Base-by-base conservation (phyloP, 352 stramenopile genomes). In the Sclerospora graminicola region DNA sequence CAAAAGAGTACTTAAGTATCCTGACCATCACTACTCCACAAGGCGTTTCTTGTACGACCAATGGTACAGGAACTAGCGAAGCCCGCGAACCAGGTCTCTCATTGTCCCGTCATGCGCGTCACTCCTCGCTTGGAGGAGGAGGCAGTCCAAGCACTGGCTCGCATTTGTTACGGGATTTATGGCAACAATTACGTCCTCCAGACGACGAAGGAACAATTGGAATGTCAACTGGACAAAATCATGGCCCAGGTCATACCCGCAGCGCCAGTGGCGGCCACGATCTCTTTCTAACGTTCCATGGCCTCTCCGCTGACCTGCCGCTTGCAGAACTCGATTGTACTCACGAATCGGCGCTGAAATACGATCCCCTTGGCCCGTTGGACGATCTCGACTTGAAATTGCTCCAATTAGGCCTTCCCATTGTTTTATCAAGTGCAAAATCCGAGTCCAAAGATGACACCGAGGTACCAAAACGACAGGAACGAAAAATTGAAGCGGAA, bases 91-190 rank as follows among this genome's bases (percentile, higher is more conserved):
- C 62, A 27, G 41, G 41, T 8, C 40, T 24, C 2, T 39, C 36
- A 0, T 41, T 29, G 4, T 48, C 59, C 14, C 45, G 57, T 35
- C 57, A 71, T 27, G 51, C 42, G 0, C 58, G 63, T 3, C 58
- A 63, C 14, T 34, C 61, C 16, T 70, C 67, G 10, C 27, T 69
- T 1, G 62, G 58, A 18, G 33, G 51, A 14, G 33, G 51, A 26
- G 52, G 46, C 1, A 74, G 59, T 29, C 56, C 65, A 6, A 69
- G 57, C 42, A 63, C 63, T 15, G 59, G 61, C 1, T 69, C 67
- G 0, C 76, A 89, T 39, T 59, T 89, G n/a, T 65, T 89, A 23
- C 70, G 74, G 10, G 77, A 89, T 38, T 41, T 89, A 21, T 89
- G 77, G 77, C 77, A 89, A 8, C 77, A 89, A 50, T 39, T 86